phyloP scores from a whole-genome alignment of 768 basidiomycete species.

The Pholiota conissans region DNA sequence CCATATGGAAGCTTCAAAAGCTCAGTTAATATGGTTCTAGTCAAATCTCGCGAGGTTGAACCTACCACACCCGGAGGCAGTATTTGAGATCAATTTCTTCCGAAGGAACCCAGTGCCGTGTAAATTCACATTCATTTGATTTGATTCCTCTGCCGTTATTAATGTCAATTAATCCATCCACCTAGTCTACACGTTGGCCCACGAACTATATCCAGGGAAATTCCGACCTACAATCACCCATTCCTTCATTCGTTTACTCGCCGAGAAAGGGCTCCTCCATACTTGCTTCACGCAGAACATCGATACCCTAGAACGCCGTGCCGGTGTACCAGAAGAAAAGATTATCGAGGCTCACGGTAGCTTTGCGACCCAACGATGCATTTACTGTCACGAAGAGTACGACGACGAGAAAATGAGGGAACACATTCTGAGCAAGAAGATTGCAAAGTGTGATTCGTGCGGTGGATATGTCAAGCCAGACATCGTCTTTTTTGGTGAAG shows the following conservation, averaged over 20 bases:
- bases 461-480: slow-evolving; percentile 87
- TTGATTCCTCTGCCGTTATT: background rate
- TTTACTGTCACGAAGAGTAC: slow-evolving; percentile 63
- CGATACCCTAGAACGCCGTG: slow-evolving; percentile 86
- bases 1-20: background rate
- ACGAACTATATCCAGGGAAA: slow-evolving; percentile 90
- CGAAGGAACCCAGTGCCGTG: slow-evolving; percentile 77
- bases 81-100: slow-evolving; percentile 92
- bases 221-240: slow-evolving; percentile 89
- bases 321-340: slow-evolving; percentile 69
- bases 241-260: slow-evolving; percentile 83
- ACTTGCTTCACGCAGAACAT: slow-evolving; percentile 91
- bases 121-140: slow-evolving; percentile 31
- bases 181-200: slow-evolving; percentile 86
- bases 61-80: slow-evolving; percentile 91
- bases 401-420: slow-evolving; percentile 69
- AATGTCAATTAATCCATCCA: slow-evolving; percentile 2
- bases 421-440: slow-evolving; percentile 57
- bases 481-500: slow-evolving; percentile 91
- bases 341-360: slow-evolving; percentile 97
- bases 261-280: slow-evolving; percentile 65
- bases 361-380: slow-evolving; percentile 85
- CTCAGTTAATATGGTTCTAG: slow-evolving; percentile 33
- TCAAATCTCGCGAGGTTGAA: slow-evolving; percentile 75
- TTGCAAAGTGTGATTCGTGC: slow-evolving; percentile 69